A percentile compares a stretch with the other conserved stretches of the same genome.
Conservation (phyloP, 257 asterid genomes). For the Przewalskia tangutica region DNA sequence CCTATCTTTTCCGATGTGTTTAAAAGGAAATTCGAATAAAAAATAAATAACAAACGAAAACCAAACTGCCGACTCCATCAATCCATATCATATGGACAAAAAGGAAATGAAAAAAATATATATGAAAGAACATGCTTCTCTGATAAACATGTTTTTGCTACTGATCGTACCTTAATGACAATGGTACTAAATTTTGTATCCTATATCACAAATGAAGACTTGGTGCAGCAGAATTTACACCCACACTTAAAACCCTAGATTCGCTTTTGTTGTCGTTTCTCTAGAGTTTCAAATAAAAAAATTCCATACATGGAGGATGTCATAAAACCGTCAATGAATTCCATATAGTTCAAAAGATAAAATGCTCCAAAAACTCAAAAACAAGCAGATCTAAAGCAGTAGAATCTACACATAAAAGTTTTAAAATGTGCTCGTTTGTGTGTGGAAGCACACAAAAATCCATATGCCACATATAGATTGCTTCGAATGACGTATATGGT, state of each 20-base stretch:
- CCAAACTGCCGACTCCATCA: background rate
- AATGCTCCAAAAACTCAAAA: background rate
- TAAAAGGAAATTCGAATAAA: background rate
- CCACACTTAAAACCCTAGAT: background rate
- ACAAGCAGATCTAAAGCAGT: background rate
- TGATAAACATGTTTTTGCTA: too few species aligned
- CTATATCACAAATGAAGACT: background rate
- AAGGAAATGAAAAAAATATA: background rate
- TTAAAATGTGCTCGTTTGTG: background rate
- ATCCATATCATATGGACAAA: background rate
- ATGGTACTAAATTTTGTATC: too few species aligned
- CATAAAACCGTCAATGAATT: background rate
- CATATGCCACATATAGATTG: background rate
- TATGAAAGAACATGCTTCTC: background rate
- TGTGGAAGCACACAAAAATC: background rate
- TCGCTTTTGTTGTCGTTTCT: background rate
- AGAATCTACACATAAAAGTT: background rate
- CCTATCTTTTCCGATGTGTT: background rate
- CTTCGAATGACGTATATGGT: background rate
- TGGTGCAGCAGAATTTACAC: background rate
- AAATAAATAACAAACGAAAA: background rate
- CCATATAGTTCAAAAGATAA: background rate
- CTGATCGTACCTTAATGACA: too few species aligned
- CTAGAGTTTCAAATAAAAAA: background rate
- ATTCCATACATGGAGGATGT: background rate